phyloP scores from a whole-genome alignment of 177 flowering plant genomes.

The Telopea speciosissima region DNA sequence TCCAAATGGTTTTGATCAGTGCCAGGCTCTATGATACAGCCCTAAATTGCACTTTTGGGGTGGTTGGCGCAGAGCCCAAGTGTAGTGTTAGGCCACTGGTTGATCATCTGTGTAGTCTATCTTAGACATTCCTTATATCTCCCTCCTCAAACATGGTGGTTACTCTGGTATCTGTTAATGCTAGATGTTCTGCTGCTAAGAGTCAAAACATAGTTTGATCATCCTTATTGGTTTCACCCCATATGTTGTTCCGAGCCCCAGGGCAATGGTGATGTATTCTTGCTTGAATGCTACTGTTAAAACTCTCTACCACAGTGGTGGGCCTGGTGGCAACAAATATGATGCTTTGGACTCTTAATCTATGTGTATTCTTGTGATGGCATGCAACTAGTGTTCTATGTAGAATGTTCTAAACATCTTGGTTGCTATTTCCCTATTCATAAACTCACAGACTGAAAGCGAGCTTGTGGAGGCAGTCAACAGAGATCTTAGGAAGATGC shows the following conservation, averaged over 20 bases:
- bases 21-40: background rate
- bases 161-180: no score
- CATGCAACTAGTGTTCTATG: background rate
- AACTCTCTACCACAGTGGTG: no score
- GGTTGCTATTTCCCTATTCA: background rate
- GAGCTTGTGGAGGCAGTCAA: conserved; percentile 82
- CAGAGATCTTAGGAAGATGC: conserved; percentile 82
- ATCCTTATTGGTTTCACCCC: no score
- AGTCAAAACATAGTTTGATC: no score
- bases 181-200: no score
- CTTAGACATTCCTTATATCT: background rate
- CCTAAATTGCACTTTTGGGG: background rate
- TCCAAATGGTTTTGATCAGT: background rate
- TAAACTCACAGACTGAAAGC: conserved; percentile 43
- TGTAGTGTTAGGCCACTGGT: background rate
- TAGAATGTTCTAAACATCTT: background rate
- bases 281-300: no score
- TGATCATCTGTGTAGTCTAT: background rate
- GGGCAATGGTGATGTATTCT: no score
- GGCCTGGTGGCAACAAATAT: no score
- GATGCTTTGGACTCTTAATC: no score
- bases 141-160: background rate
- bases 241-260: no score
- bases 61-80: background rate
- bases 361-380: no score